Evolutionary conservation across 1,284 basidiomycete species (phyloP).

Genomic region (Papiliotrema flavescens): DNA sequence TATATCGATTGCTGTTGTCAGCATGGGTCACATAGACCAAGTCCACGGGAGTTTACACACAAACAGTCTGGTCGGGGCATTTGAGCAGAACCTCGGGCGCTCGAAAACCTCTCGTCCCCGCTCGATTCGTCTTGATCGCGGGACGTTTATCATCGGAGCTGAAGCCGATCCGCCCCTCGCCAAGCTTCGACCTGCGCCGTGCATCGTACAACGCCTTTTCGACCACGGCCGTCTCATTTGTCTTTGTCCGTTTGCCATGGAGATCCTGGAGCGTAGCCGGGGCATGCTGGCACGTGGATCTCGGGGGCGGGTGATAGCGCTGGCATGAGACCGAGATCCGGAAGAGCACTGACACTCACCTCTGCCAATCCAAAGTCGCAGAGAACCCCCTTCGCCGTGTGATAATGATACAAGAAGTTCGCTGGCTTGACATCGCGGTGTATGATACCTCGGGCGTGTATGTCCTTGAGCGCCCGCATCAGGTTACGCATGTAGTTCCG

Average conservation of each 20-base stretch:
- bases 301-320: conserved; percentile 46
- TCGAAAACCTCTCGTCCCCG: conserved; percentile 93
- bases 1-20: conserved; percentile 75
- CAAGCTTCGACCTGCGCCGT: conserved; percentile 52
- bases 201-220: conserved; percentile 61
- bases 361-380: conserved; percentile 96
- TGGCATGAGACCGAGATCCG: conserved; percentile 18
- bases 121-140: conserved; percentile 88
- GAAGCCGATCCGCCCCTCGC: conserved; percentile 48
- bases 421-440: conserved; percentile 99
- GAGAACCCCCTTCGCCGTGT: conserved; percentile 75
- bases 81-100: conserved; percentile 96
- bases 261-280: conserved; percentile 59
- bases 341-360: conserved; percentile 52
- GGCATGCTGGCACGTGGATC: conserved; percentile 66
- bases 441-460: conserved; percentile 83
- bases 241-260: conserved; percentile 57
- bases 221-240: conserved; percentile 34
- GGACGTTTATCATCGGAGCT: conserved; percentile 55
- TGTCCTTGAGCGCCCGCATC: conserved; percentile 82
- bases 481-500: conserved; percentile 88
- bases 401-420: conserved; percentile 92
- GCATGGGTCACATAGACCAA: neutral
- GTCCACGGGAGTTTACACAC: conserved; percentile 55
- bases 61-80: conserved; percentile 87